phyloP scores from a whole-genome alignment of 2,329 filamentous ascomycete genomes.

The Apiospora malaysiana region DNA sequence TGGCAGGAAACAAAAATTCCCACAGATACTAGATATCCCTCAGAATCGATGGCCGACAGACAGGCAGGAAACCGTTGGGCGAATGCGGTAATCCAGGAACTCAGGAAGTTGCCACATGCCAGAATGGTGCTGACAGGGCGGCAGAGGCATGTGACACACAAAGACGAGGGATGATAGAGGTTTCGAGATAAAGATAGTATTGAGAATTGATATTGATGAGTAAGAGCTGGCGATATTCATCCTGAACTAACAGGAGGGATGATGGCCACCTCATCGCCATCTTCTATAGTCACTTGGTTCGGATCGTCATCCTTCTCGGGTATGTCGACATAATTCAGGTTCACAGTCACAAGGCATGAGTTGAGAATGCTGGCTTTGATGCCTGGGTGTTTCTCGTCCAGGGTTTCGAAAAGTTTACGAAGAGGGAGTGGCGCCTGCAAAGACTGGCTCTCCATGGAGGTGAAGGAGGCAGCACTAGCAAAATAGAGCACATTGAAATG shows the following conservation, averaged over 20 bases:
- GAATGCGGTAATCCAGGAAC: too few relatives aligned
- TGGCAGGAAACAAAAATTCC: too few relatives aligned
- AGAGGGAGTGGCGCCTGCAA: constrained; percentile 71
- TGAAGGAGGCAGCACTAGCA: constrained; percentile 74
- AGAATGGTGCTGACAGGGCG: too few relatives aligned
- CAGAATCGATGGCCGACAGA: too few relatives aligned
- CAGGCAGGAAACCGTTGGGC: too few relatives aligned
- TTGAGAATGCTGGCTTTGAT: constrained; percentile 72
- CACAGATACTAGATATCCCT: too few relatives aligned
- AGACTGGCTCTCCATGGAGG: constrained; percentile 68
- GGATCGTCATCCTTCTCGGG: constrained; percentile 49
- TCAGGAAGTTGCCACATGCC: too few relatives aligned
- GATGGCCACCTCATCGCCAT: constrained; percentile 84
- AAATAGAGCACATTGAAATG: constrained; percentile 86
- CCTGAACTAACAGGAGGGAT: constrained; percentile 90
- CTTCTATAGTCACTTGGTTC: constrained; percentile 60
- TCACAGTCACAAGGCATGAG: constrained; percentile 79
- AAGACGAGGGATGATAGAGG: not conserved
- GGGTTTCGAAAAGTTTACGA: constrained; percentile 64
- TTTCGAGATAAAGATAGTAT: not conserved
- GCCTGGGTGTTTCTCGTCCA: constrained; percentile 74
- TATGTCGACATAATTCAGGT: constrained; percentile 80
- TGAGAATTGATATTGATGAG: not conserved
- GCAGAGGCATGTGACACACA: not conserved
- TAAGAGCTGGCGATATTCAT: constrained; percentile 45